A percentile compares a stretch with the other conserved stretches of the same genome.
Evolutionary conservation across 257 asterid genomes (phyloP).

Genomic region (Solanum paucissectum): DNA sequence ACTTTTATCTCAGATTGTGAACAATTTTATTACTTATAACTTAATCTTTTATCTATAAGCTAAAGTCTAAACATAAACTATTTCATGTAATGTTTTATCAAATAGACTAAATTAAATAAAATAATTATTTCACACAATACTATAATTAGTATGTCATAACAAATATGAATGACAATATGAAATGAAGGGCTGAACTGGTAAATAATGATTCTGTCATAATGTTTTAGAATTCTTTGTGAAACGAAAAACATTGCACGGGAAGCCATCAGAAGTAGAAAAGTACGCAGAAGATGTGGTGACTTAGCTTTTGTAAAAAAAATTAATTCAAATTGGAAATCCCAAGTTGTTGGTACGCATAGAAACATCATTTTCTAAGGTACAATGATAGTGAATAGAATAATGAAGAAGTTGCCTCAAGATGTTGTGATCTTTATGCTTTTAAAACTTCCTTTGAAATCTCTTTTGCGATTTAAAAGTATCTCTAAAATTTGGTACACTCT

Average conservation of each 20-base stretch:
- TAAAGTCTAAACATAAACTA: too few species aligned
- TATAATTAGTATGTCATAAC: too few species aligned
- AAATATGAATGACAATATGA: too few species aligned
- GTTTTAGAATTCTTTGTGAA: background rate
- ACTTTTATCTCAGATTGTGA: background rate
- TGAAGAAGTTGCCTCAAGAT: background rate
- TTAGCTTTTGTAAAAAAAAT: background rate
- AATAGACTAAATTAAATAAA: too few species aligned
- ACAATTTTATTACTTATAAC: too few species aligned
- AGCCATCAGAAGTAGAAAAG: background rate
- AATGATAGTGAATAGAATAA: background rate
- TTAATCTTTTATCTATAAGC: too few species aligned
- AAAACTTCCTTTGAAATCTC: background rate
- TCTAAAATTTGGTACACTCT: background rate
- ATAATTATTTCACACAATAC: too few species aligned
- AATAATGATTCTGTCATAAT: background rate
- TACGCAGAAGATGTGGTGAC: background rate
- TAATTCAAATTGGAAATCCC: background rate
- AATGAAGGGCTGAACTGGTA: background rate
- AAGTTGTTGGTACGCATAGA: too few species aligned
- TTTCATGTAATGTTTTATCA: too few species aligned
- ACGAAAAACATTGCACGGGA: background rate
- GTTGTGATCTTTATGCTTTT: background rate
- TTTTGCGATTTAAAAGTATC: background rate
- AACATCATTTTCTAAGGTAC: background rate